These are phyloP conservation scores for Aspergillus amoenus DNA, from an alignment of 2,329 filamentous ascomycete species.

Conservation along the genomic window DNA sequence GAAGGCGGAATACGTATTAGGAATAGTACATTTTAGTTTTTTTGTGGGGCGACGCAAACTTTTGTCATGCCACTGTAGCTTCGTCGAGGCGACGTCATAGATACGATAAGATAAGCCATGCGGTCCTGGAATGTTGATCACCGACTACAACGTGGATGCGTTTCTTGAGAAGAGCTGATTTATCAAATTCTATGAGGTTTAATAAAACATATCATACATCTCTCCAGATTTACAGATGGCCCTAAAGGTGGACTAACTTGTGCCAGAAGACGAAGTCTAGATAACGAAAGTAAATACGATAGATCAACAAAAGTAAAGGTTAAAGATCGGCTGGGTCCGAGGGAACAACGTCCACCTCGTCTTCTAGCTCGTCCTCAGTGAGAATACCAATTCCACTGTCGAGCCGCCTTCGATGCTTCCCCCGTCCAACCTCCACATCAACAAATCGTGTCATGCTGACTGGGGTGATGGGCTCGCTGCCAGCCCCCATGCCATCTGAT, in stretches of 20 bases:
- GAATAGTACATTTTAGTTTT: too few relatives aligned
- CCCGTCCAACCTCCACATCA: conserved; percentile 42
- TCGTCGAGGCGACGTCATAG: background rate
- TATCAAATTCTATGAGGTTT: too few relatives aligned
- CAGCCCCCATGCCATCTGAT: conserved; percentile 27
- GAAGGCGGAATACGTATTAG: too few relatives aligned
- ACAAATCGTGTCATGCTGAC: conserved; percentile 42
- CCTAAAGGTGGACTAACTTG: too few relatives aligned
- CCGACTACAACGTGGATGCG: too few relatives aligned
- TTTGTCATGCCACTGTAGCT: too few relatives aligned
- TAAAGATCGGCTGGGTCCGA: conserved; percentile 26
- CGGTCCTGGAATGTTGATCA: too few relatives aligned
- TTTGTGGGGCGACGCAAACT: too few relatives aligned
- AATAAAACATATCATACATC: too few relatives aligned
- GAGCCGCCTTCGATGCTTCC: conserved; percentile 37
- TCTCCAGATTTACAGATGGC: too few relatives aligned
- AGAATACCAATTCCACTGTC: conserved; percentile 44
- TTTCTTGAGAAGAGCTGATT: too few relatives aligned
- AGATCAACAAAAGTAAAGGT: conserved; percentile 3
- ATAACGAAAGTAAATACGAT: background rate
- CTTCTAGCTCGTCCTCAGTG: conserved; percentile 30
- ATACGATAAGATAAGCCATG: background rate
- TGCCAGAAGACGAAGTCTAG: background rate
- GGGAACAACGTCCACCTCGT: conserved; percentile 32
- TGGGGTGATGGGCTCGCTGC: conserved; percentile 45